phyloP scores from a whole-genome alignment of 2,329 filamentous ascomycete species.

The Neopestalotiopsis rosae region DNA sequence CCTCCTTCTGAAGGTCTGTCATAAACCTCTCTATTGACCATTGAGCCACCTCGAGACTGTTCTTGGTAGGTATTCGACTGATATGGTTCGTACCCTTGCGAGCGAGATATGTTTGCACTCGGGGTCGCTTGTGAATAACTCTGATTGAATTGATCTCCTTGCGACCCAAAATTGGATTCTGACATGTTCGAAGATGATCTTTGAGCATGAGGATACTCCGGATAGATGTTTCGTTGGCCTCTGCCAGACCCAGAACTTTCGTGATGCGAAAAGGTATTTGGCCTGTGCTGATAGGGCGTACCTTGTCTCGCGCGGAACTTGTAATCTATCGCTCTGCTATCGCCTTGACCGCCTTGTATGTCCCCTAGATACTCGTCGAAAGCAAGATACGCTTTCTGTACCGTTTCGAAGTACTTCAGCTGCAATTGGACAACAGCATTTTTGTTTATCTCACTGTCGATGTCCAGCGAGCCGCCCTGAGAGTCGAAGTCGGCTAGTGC shows the following conservation, averaged over 20 bases:
- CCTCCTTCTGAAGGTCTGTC: not conserved
- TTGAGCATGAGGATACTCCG: not conserved
- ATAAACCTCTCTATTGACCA: not conserved
- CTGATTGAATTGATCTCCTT: not conserved
- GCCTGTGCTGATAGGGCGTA: not conserved
- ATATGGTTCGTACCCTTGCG: not conserved
- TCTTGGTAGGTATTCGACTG: not conserved
- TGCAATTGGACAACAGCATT: not conserved
- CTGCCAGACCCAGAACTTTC: not conserved
- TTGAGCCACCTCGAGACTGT: not conserved
- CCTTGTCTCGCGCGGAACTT: not conserved
- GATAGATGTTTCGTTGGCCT: not conserved
- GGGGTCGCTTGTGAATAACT: not conserved
- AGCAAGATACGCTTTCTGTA: not conserved
- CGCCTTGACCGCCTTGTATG: not conserved
- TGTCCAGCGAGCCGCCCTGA: not conserved
- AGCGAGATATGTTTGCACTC: not conserved
- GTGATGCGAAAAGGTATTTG: not conserved
- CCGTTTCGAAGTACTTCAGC: not conserved
- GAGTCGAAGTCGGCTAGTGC: slow-evolving; percentile 18
- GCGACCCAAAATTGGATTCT: not conserved
- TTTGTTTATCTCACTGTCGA: not conserved
- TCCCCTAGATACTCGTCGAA: not conserved
- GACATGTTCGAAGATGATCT: not conserved
- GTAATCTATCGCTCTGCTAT: not conserved